Evolutionary conservation across 495 filamentous ascomycete species (phyloP), one percentile per base, ranked within the genome.

Genomic region (Cercophora samala): DNA sequence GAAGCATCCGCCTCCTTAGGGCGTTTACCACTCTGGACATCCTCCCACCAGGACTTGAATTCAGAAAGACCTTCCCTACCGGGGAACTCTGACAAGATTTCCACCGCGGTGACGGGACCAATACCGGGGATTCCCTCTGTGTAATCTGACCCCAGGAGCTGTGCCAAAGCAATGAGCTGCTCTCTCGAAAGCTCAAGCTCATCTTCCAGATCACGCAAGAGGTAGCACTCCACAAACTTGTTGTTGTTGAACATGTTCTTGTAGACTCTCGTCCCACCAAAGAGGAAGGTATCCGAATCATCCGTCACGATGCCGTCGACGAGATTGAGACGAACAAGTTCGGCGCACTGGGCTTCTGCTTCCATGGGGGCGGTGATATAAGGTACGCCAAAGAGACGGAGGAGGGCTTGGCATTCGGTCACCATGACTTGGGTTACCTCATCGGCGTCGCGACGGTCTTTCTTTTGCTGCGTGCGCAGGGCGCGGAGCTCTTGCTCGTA

Each of bases 201-300:
- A 69, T 91, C 90, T 73, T 96, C 92, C 1, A 99, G 83, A 71
- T 98, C 94, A 3, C 81, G 81, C n/a, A 88, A 79, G 25, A 99
- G 86, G 71, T 97, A 99, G 77, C 95, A 98, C 79, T 99, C 96
- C 54, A 99, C 95, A 71, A 89, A 96, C 71, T 98, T 98, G 78
- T 93, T 91, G 72, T 90, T 89, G 76, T 97, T 98, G 84, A 99
- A 99, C 93, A 98, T 96, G 81, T 99, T 97, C 69, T 98, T 97
- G 82, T 98, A 99, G 19, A 99, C 90, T 18, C 95, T 84, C 0
- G 93, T 98, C 32, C 95, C 95, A 53, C 95, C 95, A 73, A 99
- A 99, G 15, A 99, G 86, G 74, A 99, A 98, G n/a, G 88, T 93
- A 82, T 99, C 95, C 15, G 88, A 92, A 74, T 99, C 95, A 72